Conservation (phyloP, 2,329 filamentous ascomycete species). For the Cryphonectria carpinicola region DNA sequence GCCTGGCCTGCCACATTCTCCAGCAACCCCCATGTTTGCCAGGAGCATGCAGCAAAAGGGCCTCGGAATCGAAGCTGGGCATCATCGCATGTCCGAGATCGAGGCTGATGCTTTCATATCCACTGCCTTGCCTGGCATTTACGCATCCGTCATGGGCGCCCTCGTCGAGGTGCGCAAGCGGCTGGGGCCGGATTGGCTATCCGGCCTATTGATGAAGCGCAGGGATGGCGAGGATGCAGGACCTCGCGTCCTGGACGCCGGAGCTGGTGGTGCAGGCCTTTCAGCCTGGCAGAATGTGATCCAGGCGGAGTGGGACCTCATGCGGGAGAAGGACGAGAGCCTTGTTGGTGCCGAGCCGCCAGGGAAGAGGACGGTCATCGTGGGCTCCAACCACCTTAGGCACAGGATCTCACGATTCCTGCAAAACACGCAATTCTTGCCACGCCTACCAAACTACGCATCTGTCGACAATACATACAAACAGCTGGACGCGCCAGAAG, state of each 20-base stretch:
- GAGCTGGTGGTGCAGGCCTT: constrained; percentile 72
- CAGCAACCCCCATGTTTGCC: constrained; percentile 66
- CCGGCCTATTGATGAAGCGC: constrained; percentile 61
- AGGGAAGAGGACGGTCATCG: constrained; percentile 80
- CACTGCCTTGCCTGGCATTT: constrained; percentile 70
- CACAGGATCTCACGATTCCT: constrained; percentile 76
- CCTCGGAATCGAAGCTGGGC: constrained; percentile 65
- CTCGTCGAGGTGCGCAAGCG: constrained; percentile 76
- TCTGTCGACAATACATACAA: constrained; percentile 61
- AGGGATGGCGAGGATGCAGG: constrained; percentile 52
- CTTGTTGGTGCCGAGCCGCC: constrained; percentile 52
- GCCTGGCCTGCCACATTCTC: constrained; percentile 73
- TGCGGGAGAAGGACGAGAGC: constrained; percentile 54
- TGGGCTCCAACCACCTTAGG: constrained; percentile 75
- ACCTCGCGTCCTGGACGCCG: constrained; percentile 73
- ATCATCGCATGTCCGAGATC: constrained; percentile 72
- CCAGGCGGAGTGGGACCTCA: constrained; percentile 77
- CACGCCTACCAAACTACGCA: constrained; percentile 85
- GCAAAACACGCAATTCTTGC: constrained; percentile 89
- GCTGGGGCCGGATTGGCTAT: constrained; percentile 72
- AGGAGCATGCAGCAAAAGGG: constrained; percentile 64
- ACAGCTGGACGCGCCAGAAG: constrained; percentile 60
- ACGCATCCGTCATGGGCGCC: constrained; percentile 68
- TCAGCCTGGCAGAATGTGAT: constrained; percentile 79
- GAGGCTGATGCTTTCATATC: constrained; percentile 76